These are phyloP conservation scores for Boechera retrofracta DNA, from an alignment of 345 rosid species.

Conservation along the genomic window DNA sequence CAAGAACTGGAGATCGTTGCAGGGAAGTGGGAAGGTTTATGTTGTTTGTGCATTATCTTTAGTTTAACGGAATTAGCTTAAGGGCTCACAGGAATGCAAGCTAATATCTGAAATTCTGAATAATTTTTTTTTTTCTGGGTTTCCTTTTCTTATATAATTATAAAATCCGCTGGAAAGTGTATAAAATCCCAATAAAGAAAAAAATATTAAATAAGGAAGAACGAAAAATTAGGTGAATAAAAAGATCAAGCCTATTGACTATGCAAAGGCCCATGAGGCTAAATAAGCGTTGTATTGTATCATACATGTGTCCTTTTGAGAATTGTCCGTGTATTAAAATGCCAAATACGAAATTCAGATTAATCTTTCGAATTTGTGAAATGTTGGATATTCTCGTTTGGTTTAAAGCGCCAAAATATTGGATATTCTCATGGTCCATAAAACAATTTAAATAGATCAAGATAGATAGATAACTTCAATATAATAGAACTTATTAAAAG, in stretches of 20 bases:
- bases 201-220: too few species aligned
- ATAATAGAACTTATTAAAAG: conserved; percentile 38
- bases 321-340: background rate
- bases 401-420: too few species aligned
- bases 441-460: background rate
- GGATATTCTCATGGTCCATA: background rate
- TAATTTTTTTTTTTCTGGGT: background rate
- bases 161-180: background rate
- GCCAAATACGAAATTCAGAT: too few species aligned
- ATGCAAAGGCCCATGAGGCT: background rate
- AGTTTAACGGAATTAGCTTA: conserved; percentile 33
- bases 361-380: background rate
- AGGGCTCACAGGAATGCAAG: conserved; percentile 31
- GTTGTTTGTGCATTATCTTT: conserved; percentile 45
- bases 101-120: conserved; percentile 27
- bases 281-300: too few species aligned
- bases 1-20: conserved; percentile 13
- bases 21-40: conserved; percentile 9
- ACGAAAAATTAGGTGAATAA: background rate
- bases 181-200: too few species aligned
- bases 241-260: background rate
- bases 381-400: too few species aligned
- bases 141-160: background rate
- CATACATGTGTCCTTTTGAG: background rate
- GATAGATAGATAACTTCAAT: conserved; percentile 34